These are phyloP conservation scores for Carallia brachiata DNA, from an alignment of 345 rosid species.

Conservation along the genomic window DNA sequence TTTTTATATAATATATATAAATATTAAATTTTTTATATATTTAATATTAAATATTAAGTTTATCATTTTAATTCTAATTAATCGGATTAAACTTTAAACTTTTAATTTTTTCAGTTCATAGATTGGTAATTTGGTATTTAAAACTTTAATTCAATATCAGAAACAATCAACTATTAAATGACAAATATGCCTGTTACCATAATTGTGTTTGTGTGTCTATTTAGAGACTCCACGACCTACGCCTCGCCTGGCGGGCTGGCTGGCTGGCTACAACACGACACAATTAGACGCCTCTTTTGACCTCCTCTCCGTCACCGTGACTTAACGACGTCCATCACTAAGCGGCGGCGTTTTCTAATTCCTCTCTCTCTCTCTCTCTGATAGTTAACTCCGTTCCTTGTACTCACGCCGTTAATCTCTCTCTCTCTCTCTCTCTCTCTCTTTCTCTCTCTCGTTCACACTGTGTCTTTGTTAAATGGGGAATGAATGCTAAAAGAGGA, in stretches of 20 bases:
- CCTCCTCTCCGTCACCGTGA: constrained; percentile 33
- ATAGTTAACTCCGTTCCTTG: constrained; percentile 33
- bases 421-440: constrained; percentile 15
- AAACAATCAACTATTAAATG: too few species aligned
- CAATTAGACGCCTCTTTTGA: constrained; percentile 39
- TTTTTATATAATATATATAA: too few species aligned
- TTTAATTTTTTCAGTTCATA: too few species aligned
- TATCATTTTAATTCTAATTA: too few species aligned
- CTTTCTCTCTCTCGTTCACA: constrained; percentile 3
- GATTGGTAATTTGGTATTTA: too few species aligned
- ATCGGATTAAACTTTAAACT: too few species aligned
- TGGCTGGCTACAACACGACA: too few species aligned
- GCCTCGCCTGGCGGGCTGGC: background rate
- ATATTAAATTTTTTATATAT: too few species aligned
- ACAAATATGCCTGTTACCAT: too few species aligned
- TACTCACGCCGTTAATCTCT: constrained; percentile 27
- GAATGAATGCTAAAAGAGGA: constrained; percentile 32
- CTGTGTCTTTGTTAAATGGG: constrained; percentile 26
- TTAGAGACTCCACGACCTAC: background rate
- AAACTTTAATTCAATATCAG: too few species aligned
- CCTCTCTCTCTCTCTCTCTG: constrained; percentile 11
- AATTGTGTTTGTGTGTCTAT: too few species aligned
- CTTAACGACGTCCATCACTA: constrained; percentile 28
- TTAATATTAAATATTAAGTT: too few species aligned
- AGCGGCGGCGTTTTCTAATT: constrained; percentile 26